phyloP scores from a whole-genome alignment of 2,329 filamentous ascomycete genomes.

The Fusarium guadeloupense region DNA sequence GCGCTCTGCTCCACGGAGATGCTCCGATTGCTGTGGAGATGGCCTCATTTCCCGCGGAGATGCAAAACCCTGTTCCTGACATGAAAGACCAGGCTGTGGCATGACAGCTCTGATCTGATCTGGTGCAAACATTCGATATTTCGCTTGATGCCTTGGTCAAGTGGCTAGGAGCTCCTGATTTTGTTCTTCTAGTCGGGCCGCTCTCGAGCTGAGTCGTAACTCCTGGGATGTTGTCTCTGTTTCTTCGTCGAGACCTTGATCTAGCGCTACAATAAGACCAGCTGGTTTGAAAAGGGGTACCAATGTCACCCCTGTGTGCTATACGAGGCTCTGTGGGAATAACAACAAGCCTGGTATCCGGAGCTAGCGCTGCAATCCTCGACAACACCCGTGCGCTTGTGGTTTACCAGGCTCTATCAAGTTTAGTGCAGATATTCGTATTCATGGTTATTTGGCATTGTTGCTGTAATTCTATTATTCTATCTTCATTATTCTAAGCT shows the following conservation, averaged over 20 bases:
- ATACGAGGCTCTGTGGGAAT: neutral
- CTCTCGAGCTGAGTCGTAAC: neutral
- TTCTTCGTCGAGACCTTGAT: neutral
- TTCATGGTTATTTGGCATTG: too few relatives aligned
- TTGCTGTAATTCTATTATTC: neutral
- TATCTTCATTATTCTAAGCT: neutral
- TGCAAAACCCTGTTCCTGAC: constrained; percentile 5
- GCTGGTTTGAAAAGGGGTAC: neutral
- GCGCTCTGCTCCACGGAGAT: constrained; percentile 25
- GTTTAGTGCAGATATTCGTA: too few relatives aligned
- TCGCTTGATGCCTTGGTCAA: neutral
- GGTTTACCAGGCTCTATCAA: neutral
- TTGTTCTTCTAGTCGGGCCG: neutral
- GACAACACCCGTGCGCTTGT: neutral
- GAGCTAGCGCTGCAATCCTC: neutral
- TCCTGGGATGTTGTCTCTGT: neutral
- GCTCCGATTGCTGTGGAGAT: constrained; percentile 4
- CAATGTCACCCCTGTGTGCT: neutral
- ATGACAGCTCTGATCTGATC: constrained; percentile 18
- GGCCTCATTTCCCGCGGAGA: neutral
- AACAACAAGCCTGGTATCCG: neutral
- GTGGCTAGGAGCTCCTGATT: neutral
- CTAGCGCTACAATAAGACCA: neutral
- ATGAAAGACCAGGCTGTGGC: constrained; percentile 1
- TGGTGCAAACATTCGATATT: neutral